Percentiles rank a stretch among this genome's conserved stretches.
Evolutionary conservation across 305 asterid genomes (phyloP).

Genomic region (Euphrasia arctica): DNA sequence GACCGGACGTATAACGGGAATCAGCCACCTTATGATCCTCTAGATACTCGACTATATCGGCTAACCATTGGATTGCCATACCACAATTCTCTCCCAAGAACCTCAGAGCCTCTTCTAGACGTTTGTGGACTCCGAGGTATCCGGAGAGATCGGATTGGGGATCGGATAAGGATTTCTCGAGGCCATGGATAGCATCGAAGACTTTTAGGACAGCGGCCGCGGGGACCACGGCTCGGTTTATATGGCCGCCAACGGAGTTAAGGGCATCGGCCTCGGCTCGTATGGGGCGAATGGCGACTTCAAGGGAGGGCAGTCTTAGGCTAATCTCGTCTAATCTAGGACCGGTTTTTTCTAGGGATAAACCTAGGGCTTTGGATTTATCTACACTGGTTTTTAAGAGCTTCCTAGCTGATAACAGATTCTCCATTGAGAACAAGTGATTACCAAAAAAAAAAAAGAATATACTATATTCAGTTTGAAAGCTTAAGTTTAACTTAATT

Average conservation of each 20-base stretch:
- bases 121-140: slow-evolving; percentile 71
- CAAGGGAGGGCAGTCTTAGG: slow-evolving; percentile 64
- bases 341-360: slow-evolving; percentile 54
- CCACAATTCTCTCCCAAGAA: slow-evolving; percentile 83
- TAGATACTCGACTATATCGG: slow-evolving; percentile 80
- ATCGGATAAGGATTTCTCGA: slow-evolving; percentile 78
- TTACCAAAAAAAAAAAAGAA: not conserved
- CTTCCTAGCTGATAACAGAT: slow-evolving; percentile 63
- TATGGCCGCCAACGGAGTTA: slow-evolving; percentile 22
- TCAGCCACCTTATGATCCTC: slow-evolving; percentile 89
- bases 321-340: slow-evolving; percentile 69
- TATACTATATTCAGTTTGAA: not conserved
- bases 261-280: slow-evolving; percentile 66
- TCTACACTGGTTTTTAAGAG: slow-evolving; percentile 53
- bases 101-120: slow-evolving; percentile 76
- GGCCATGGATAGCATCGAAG: slow-evolving; percentile 54
- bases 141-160: slow-evolving; percentile 80
- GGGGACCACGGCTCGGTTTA: not conserved
- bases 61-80: slow-evolving; percentile 13
- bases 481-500: not conserved
- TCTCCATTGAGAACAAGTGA: slow-evolving; percentile 36
- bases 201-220: not conserved
- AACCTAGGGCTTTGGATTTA: slow-evolving; percentile 49
- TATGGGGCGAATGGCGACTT: slow-evolving; percentile 73
- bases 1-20: slow-evolving; percentile 45